Evolutionary conservation across 106 monocot genomes (phyloP), one percentile per base, ranked within the genome.

Genomic region (Allium fistulosum): DNA sequence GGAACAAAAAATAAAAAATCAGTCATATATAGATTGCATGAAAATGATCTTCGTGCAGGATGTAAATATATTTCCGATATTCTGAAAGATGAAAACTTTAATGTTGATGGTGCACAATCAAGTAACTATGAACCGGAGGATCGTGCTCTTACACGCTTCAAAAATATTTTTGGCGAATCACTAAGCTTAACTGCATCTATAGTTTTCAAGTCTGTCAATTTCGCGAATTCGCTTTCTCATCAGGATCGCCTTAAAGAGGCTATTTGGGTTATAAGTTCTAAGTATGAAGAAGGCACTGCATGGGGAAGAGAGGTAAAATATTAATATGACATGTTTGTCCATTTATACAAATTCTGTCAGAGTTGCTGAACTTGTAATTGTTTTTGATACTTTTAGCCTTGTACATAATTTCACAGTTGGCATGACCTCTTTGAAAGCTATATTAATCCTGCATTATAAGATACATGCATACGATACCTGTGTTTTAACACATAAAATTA

Each of bases 231-330:
- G 15, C 22, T 45, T 65, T 17, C 64, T 48, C 65, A 22, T 22
- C 22, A 65, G 53, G 73, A 57, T 11, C 45, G 63, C 28, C 46
- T 73, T 57, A 73, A 65, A 57, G 65, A 73, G 65, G 73, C 73
- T 48, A 65, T 65, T 17, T 49, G 11, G 9, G 65, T 65, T 16
- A 65, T 65, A 49, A 65, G 48, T 49, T 65, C 53, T 63, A 57
- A 65, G 17, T 73, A 65, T 65, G 73, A 73, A 65, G 65, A 73
- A 57, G 18, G 51, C 48, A 73, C 73, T 28, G 68, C 56, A 48
- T 79, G 79, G 74, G 79, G 74, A 58, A 79, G 48, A 65, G 74
- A 74, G 77, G 77, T 71, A 66, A 59, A 14, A 37, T 37, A 37
- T 37, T 37, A 37, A 37, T 37, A 37, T 37, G 28, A 3, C 28